phyloP scores from a whole-genome alignment of 129 eudicot genomes.

The Lactuca sativa region DNA sequence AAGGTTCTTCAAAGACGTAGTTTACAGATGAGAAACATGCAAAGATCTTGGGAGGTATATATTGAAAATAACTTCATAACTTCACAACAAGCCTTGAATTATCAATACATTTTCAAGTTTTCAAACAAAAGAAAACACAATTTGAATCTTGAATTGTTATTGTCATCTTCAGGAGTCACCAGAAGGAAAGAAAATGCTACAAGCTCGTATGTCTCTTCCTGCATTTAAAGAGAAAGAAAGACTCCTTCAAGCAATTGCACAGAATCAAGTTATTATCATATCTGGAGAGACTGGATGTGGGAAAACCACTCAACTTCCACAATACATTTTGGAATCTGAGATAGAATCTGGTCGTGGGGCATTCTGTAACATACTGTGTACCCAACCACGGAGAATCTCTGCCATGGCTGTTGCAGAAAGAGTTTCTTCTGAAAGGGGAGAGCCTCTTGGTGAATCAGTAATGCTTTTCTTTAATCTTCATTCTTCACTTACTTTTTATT shows the following conservation, averaged over 20 bases:
- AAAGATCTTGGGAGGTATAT: constrained; percentile 95
- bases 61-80: not conserved
- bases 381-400: constrained; percentile 98
- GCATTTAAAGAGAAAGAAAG: constrained; percentile 92
- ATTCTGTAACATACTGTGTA: constrained; percentile 90
- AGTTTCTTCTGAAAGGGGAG: constrained; percentile 99
- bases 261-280: constrained; percentile 89
- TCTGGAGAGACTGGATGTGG: constrained; percentile 99
- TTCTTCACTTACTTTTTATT: constrained; percentile 16
- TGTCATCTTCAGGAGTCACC: constrained; percentile 77
- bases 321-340: constrained; percentile 91
- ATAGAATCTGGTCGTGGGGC: constrained; percentile 99
- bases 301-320: constrained; percentile 99
- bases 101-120: constrained; percentile 10
- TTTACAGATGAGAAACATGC: constrained; percentile 93
- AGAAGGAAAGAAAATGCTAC: constrained; percentile 89
- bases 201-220: constrained; percentile 85
- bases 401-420: constrained; percentile 97
- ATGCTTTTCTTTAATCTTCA: constrained; percentile 18
- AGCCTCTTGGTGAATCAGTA: constrained; percentile 97
- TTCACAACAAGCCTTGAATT: not conserved
- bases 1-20: constrained; percentile 90
- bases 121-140: constrained; percentile 2
- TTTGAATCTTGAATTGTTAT: not conserved
- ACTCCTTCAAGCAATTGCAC: constrained; percentile 95